Evolutionary conservation across 495 filamentous ascomycete species (phyloP), one percentile per base, ranked within the genome.

Genomic region (Trichoderma virens): DNA sequence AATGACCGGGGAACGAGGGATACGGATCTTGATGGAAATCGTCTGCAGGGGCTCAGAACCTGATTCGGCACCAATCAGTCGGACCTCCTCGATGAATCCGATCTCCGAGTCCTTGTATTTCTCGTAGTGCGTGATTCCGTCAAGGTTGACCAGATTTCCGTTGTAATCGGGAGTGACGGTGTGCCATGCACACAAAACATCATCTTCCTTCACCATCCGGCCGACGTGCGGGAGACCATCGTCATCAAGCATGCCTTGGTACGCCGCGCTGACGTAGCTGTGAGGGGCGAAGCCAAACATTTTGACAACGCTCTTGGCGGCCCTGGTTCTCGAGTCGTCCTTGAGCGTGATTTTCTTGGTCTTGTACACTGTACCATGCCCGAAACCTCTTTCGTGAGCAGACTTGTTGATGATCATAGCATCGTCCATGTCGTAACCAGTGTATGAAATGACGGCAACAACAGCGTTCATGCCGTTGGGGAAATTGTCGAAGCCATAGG

Each of bases 331-430:
- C 23, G 82, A 81, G 39, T 87, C 84, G 39, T 96, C 92, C 54
- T 88, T 86, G 9, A 97, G 83, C 47, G 86, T 83, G 74, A 91
- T 84, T 66, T 92, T 87, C 76, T 97, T 97, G 38, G 91, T 95
- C 79, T 98, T 98, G 83, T 97, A 98, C 71, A 98, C 90, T 8
- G 91, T 96, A 54, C 94, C 94, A 73, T 98, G 85, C 54, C 90
- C 93, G 71, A 98, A 98, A n/a, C 94, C 94, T 65, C 94, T 88
- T 75, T 98, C 94, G 76, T 97, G 91, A 2, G 93, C 86, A 16
- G 93, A 97, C 73, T 98, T 98, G 80, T 97, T 97, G 70, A 98
- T 82, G 68, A 98, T 97, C 94, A 98, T 98, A 74, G 94, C 94
- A 78, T 98, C 94, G 80, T 98, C 94, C 94, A 98, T 98, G 82